Evolutionary conservation across 2,329 filamentous ascomycete genomes (phyloP).

Genomic region (Mycosphaerella arachidis): DNA sequence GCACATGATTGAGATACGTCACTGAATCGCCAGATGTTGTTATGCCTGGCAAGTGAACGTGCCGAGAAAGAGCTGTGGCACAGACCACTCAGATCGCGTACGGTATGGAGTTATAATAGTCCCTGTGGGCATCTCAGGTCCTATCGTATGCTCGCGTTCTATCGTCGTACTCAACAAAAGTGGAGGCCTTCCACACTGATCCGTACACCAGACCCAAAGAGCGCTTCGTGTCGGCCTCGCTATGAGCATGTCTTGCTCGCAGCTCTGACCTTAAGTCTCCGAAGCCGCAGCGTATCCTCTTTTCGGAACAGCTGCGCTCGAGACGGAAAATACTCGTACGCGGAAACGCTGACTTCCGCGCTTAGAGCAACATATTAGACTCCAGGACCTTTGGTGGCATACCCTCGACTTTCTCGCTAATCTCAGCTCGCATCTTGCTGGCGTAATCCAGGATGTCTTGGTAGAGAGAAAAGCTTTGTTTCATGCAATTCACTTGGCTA

Average conservation of each 20-base stretch:
- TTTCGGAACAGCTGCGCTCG: conserved; percentile 1
- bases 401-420: conserved; percentile 4
- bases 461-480: conserved; percentile 8
- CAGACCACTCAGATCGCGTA: too few species aligned
- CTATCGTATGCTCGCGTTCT: not conserved
- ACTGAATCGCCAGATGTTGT: not conserved
- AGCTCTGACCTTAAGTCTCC: conserved; percentile 4
- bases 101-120: too few species aligned
- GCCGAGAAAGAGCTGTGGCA: too few species aligned
- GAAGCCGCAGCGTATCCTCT: not conserved
- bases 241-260: conserved; percentile 6
- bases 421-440: conserved; percentile 5
- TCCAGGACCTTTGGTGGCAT: conserved; percentile 11
- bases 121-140: not conserved
- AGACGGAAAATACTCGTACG: conserved; percentile 8
- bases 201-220: conserved; percentile 8
- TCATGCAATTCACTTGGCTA: conserved; percentile 5
- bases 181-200: not conserved
- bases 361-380: not conserved
- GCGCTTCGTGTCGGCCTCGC: conserved; percentile 7
- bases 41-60: too few species aligned
- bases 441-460: conserved; percentile 15
- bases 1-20: not conserved
- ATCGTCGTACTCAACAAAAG: not conserved
- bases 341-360: not conserved